Percentiles rank a stretch among this genome's conserved stretches.
Evolutionary conservation across 495 filamentous ascomycete genomes (phyloP).

Genomic region (Annulohypoxylon moriforme): DNA sequence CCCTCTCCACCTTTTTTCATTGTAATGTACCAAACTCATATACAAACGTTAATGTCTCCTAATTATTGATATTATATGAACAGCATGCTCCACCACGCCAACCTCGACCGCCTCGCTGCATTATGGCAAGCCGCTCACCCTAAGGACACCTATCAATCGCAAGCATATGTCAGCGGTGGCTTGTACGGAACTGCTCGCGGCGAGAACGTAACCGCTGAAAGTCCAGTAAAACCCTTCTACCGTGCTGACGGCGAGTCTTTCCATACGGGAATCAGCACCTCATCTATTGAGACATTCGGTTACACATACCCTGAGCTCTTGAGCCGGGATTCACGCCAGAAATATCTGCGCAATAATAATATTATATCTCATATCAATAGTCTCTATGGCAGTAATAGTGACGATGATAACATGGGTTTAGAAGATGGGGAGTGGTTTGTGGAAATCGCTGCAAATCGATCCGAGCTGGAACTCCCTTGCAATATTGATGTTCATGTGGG

Average conservation of each 20-base stretch:
- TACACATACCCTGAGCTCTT: conserved; percentile 61
- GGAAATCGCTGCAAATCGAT: conserved; percentile 48
- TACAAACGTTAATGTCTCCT: background rate
- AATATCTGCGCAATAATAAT: conserved; percentile 18
- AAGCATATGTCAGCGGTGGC: conserved; percentile 37
- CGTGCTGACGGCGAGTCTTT: conserved; percentile 45
- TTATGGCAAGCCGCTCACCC: conserved; percentile 57
- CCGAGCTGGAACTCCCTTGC: conserved; percentile 47
- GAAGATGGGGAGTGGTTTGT: conserved; percentile 44
- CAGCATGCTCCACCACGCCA: conserved; percentile 58
- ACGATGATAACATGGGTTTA: background rate
- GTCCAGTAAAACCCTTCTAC: conserved; percentile 61
- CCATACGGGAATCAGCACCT: conserved; percentile 54
- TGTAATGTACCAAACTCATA: background rate
- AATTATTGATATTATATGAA: background rate
- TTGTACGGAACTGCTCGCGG: conserved; percentile 49
- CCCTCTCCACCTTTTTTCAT: background rate
- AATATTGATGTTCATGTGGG: conserved; percentile 47
- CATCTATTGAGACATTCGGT: conserved; percentile 50
- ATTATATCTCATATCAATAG: conserved; percentile 47
- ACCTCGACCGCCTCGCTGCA: conserved; percentile 61
- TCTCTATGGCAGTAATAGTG: conserved; percentile 46
- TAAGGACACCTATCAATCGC: conserved; percentile 42
- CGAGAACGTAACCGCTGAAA: conserved; percentile 50
- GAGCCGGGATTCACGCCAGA: conserved; percentile 22